Base-by-base conservation (phyloP, 768 basidiomycete species). In the Lentinus brumalis region DNA sequence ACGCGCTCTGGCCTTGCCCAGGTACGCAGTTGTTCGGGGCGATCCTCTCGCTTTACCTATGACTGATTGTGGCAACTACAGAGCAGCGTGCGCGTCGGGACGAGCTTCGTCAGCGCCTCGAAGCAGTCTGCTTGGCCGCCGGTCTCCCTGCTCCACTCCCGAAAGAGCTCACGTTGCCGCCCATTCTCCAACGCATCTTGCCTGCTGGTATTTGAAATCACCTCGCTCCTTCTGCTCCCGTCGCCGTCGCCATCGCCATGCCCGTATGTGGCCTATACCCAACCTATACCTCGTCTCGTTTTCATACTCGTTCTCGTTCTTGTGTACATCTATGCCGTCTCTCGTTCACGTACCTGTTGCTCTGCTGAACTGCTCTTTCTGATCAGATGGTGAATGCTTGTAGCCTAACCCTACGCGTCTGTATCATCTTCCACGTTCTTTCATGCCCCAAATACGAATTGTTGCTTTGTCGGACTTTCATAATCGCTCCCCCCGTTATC, bases 1-100 rank as follows among this genome's bases (percentile, higher is more conserved):
- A 87, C 64, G 78, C 78, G 26, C 76, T 91, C 32, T 92, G 91
- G 90, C 88, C 87, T 3, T 83, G 80, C 53, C 74, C 74, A 49
- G 74, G 82, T 83, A 59, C 69, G 79, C 21, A 16, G 38, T 44
- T 18, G 15, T 31, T 18, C 32, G 21, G 21, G 21, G 21, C 21
- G 51, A 11, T 26, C 30, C 15, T 26, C 32, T 41, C 30, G 9
- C 42, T 21, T 15, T 16, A 29, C 41, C 51, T 26, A 14, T 14
- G 10, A 16, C 26, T 66, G 40, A 41, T 38, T 42, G 2, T 26
- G 18, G 46, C 56, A 18, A 38, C 18, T 44, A 5, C 51, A 71
- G 71, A 21, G 31, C 71, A 71, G 52, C 64, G 64, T 45, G 29
- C 42, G 16, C 67, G 64, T 26, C 62, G 69, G 35, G 60, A 68